Base-by-base conservation (phyloP, 148 eudicot genomes). In the Euryodendron excelsum region DNA sequence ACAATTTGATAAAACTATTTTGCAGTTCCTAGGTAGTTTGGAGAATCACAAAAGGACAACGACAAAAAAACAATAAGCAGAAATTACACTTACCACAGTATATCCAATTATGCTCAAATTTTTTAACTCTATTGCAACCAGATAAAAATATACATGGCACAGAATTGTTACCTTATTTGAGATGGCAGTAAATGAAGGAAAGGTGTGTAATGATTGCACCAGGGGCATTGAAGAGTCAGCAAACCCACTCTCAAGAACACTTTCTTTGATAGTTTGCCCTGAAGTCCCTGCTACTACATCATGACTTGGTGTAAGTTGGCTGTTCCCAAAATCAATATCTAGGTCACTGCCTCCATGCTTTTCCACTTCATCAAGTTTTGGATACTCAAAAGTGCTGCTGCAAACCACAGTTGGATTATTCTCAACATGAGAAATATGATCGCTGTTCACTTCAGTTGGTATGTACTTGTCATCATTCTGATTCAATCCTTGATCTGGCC, bases 151-250 rank as follows among this genome's bases (percentile, higher is more conserved):
- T 60, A 48, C 12, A 75, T 1, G 9, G 28, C 2, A 4, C 25
- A 41, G 69, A 64, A 61, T 25, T 41, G 9, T 67, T 85, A 85
- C 88, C 88, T 83, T 75, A 61, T 71, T 21, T n/a, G 80, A 78
- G 23, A 60, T 44, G 52, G 82, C 45, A 50, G 63, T 34, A 50
- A 67, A 67, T 20, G 78, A 37, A 8, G 83, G 77, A 66, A 80
- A 80, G 79, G 50, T 77, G 39, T 80, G 56, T 17, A 83, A 69
- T 39, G 85, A 63, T 73, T 82, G 83, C 47, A 47, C 37, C 27
- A 77, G 45, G 27, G 80, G 81, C 59, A 63, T 71, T 21, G 85
- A 73, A 68, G 81, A 80, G 30, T 47, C 82, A 23, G 75, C n/a
- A 65, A 47, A 14, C 39, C 45, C 79, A 73, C 33, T 78, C 23